These are phyloP conservation scores for Erythrophleum fordii DNA, from an alignment of 306 rosid species.

Conservation along the genomic window DNA sequence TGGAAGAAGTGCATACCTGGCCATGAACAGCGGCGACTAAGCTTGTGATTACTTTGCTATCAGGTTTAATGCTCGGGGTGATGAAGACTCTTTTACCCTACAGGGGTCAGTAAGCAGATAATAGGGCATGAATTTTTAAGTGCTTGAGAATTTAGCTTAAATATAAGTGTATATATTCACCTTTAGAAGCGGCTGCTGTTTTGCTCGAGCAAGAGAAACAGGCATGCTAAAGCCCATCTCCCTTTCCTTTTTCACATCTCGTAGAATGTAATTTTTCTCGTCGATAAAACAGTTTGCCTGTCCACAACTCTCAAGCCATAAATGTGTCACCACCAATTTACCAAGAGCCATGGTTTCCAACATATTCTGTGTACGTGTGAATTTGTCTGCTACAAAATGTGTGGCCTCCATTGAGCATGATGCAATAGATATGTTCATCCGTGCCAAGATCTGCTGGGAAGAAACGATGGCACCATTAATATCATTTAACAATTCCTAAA, in stretches of 20 bases:
- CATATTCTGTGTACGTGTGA: conserved; percentile 91
- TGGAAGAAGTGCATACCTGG: conserved; percentile 45
- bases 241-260: conserved; percentile 86
- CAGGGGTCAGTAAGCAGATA: conserved; percentile 37
- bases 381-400: conserved; percentile 89
- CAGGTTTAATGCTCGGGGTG: conserved; percentile 58
- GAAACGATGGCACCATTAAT: conserved; percentile 34
- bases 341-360: conserved; percentile 89
- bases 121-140: conserved; percentile 25
- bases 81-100: conserved; percentile 52
- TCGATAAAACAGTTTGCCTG: conserved; percentile 83
- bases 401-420: conserved; percentile 78
- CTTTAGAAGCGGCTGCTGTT: conserved; percentile 70
- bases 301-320: conserved; percentile 88
- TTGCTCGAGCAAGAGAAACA: conserved; percentile 72
- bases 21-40: conserved; percentile 58
- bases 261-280: conserved; percentile 75
- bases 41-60: conserved; percentile 44
- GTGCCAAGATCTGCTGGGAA: conserved; percentile 60
- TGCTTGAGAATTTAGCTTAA: conserved; percentile 26
- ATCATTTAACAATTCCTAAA: conserved; percentile 34
- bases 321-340: conserved; percentile 82
- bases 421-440: conserved; percentile 69
- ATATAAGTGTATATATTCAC: conserved; percentile 42
- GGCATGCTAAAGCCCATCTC: conserved; percentile 93